Conservation (phyloP, 345 rosid species). For the Microcos paniculata region DNA sequence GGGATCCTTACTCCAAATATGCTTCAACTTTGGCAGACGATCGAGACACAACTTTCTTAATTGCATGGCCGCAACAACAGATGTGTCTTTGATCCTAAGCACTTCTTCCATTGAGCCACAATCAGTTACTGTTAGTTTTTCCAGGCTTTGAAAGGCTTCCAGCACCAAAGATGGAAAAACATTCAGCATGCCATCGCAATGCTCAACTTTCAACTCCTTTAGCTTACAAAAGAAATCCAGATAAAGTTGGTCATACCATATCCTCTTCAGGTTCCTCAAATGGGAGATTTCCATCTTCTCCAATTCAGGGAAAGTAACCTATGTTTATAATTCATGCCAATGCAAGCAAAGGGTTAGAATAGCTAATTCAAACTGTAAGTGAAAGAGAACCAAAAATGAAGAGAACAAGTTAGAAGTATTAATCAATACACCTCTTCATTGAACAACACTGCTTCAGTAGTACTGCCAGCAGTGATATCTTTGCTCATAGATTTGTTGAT, state of each 20-base stretch:
- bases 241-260: background rate
- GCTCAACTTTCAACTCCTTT: background rate
- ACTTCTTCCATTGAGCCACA: background rate
- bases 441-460: too few relatives aligned
- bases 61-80: too few relatives aligned
- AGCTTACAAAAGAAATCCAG: background rate
- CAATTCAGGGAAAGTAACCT: background rate
- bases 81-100: background rate
- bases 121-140: background rate
- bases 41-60: too few relatives aligned
- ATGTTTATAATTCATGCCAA: background rate
- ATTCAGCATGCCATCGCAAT: background rate
- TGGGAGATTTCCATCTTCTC: background rate
- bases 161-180: background rate
- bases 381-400: too few relatives aligned
- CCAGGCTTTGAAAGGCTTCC: background rate
- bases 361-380: too few relatives aligned
- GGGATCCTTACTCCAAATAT: too few relatives aligned
- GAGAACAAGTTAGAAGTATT: too few relatives aligned
- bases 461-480: too few relatives aligned
- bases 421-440: too few relatives aligned
- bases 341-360: too few relatives aligned
- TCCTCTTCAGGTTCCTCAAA: background rate
- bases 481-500: too few relatives aligned
- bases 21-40: background rate